Evolutionary conservation across 2,329 filamentous ascomycete genomes (phyloP), one percentile per base, ranked within the genome.

Genomic region (Mycocentrospora acerina): DNA sequence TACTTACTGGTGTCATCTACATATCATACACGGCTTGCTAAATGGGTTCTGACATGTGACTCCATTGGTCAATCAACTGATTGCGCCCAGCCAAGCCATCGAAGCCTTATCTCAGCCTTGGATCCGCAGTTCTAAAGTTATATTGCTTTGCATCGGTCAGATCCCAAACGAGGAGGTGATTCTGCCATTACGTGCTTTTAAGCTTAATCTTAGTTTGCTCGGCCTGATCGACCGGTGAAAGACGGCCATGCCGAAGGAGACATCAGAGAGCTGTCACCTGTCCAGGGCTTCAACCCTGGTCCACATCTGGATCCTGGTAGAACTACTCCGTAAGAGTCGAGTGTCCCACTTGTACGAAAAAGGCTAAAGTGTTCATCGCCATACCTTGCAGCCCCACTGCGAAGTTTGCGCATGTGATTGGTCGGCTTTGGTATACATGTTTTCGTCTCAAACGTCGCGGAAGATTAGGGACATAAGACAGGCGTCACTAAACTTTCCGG

Each of bases 141-240:
- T 48, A 60, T 60, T 61, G 57, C 57, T 57, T 46, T 53, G 52
- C 57, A 48, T 45, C 36, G 29, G 29, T 38, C 51, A 51, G 35
- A 29, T 49, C 56, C 42, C 17, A 56, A 62, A 47, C 26, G 45
- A 60, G 62, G 57, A 64, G 60, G 59, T 62, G 52, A 34, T 51
- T 53, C 48, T 18, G 35, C 22, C 33, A 42, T 40, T 53, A 55
- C 48, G 53, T 58, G 53, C 55, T 57, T 59, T 59, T 58, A 63
- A 63, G 60, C 60, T 63, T 60, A 60, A 57, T 40, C 53, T 59
- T 58, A 63, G 51, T 42, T 44, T 37, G 28, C 43, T 48, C 48
- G 42, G 42, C 42, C 28, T 40, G 45, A 49, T 55, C 47, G 55
- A 44, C 42, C 33, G 57, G 47, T 53, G 40, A 37, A 44, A 34